Evolutionary conservation across 108 stramenopile species (phyloP).

Genomic region (Skeletonema grethae): DNA sequence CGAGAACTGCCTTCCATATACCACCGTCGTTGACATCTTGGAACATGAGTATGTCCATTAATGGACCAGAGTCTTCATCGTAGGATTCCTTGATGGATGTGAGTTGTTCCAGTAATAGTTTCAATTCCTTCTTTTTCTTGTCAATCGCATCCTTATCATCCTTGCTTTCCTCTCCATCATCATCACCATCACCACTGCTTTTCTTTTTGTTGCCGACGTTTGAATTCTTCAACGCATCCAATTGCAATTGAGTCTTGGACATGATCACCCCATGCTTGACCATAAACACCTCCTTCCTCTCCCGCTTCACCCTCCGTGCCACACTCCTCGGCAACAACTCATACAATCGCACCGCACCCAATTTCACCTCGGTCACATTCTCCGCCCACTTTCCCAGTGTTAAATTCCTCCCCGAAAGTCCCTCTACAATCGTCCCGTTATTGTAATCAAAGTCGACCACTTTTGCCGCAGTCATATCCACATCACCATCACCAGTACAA

Average conservation of each 20-base stretch:
- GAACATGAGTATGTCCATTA: conserved; percentile 78
- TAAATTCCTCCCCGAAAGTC: conserved; percentile 55
- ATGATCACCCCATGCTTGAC: conserved; percentile 11
- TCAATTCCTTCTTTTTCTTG: conserved; percentile 21
- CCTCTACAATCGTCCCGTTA: conserved; percentile 29
- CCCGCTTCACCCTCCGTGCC: conserved; percentile 4
- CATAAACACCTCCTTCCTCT: conserved; percentile 25
- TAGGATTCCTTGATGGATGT: conserved; percentile 20
- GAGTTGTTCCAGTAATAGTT: conserved; percentile 18
- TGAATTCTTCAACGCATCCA: conserved; percentile 36
- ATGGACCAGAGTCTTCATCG: conserved; percentile 72
- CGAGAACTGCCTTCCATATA: conserved; percentile 68
- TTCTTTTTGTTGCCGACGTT: neutral
- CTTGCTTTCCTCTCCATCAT: neutral
- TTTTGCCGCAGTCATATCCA: conserved; percentile 50
- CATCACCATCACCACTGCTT: neutral
- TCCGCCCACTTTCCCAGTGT: conserved; percentile 23
- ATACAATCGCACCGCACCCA: conserved; percentile 30
- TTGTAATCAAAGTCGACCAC: conserved; percentile 17
- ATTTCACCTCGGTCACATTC: conserved; percentile 26
- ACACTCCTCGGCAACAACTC: conserved; percentile 18
- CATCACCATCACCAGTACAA: conserved; percentile 91
- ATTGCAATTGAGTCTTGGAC: conserved; percentile 35
- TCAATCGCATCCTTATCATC: neutral
- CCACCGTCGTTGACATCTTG: conserved; percentile 38